Conservation (phyloP, 2,329 filamentous ascomycete species). For the Colletotrichum tabaci region DNA sequence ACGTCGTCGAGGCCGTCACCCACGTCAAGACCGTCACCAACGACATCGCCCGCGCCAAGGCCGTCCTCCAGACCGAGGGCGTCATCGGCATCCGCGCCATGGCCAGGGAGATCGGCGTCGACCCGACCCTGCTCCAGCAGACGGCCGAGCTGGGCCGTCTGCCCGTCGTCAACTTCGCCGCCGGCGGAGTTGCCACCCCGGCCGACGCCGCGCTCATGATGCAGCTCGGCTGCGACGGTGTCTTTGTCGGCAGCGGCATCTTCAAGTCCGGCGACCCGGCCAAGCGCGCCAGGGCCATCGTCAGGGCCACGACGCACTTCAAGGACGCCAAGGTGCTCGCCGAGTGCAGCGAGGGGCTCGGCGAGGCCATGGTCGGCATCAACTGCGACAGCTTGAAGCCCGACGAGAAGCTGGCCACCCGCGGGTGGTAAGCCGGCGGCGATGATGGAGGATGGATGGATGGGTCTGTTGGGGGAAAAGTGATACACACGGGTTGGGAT, state of each 20-base stretch:
- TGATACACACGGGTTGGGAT: background rate
- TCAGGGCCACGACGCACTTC: slow-evolving; percentile 93
- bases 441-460: background rate
- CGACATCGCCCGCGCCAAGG: slow-evolving; percentile 85
- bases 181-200: slow-evolving; percentile 98
- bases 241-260: slow-evolving; percentile 96
- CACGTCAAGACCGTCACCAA: slow-evolving; percentile 93
- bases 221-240: slow-evolving; percentile 97
- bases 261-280: slow-evolving; percentile 96
- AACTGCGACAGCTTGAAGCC: slow-evolving; percentile 85
- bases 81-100: slow-evolving; percentile 74
- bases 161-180: slow-evolving; percentile 97
- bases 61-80: slow-evolving; percentile 74
- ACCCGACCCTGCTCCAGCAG: slow-evolving; percentile 85
- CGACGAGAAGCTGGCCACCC: slow-evolving; percentile 84
- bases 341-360: slow-evolving; percentile 88
- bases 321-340: slow-evolving; percentile 88
- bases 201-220: slow-evolving; percentile 98
- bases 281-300: slow-evolving; percentile 93
- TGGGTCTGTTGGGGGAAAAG: background rate
- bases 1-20: slow-evolving; percentile 95
- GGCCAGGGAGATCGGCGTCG: slow-evolving; percentile 85
- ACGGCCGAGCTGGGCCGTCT: slow-evolving; percentile 89
- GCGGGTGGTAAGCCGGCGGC: slow-evolving; percentile 78
- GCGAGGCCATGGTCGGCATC: slow-evolving; percentile 98